These are phyloP conservation scores for Phycomyces nitens DNA, from an alignment of 192 early-diverging fungal species.

Conservation along the genomic window DNA sequence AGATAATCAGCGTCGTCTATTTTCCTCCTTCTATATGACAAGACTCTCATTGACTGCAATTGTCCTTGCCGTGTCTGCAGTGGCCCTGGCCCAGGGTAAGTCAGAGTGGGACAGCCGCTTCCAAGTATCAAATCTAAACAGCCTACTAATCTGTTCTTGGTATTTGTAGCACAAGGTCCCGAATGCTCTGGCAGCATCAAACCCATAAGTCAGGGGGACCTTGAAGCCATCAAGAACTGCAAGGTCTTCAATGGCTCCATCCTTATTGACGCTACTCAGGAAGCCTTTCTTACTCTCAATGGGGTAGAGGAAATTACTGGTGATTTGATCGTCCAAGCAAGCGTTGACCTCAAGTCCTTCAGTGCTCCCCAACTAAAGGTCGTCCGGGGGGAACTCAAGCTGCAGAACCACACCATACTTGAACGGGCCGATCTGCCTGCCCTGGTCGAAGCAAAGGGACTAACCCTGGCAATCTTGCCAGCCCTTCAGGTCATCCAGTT, in stretches of 20 bases:
- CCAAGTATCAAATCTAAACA: no score
- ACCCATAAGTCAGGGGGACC: constrained; percentile 22
- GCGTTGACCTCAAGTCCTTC: constrained; percentile 13
- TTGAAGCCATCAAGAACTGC: constrained; percentile 26
- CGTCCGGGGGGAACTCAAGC: constrained; percentile 19
- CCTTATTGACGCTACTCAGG: constrained; percentile 12
- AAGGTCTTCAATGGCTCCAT: constrained; percentile 23
- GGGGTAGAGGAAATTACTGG: constrained; percentile 26
- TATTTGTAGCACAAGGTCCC: neutral
- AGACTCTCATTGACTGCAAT: constrained; percentile 11
- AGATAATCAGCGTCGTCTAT: neutral
- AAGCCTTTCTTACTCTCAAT: constrained; percentile 7
- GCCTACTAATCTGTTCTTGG: no score
- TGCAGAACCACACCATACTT: constrained; percentile 25
- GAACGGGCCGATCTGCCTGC: constrained; percentile 17
- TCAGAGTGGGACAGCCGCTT: no score
- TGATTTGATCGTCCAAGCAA: constrained; percentile 18
- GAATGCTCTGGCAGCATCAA: constrained; percentile 3
- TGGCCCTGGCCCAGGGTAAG: constrained; percentile 12
- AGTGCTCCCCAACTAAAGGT: constrained; percentile 24
- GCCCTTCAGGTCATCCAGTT: constrained; percentile 26
- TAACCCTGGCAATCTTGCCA: constrained; percentile 29
- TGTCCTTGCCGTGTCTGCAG: neutral
- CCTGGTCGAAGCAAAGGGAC: constrained; percentile 5
- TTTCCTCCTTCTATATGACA: constrained; percentile 1